Evolutionary conservation across 129 eudicot genomes (phyloP).

Genomic region (Arctium minus): DNA sequence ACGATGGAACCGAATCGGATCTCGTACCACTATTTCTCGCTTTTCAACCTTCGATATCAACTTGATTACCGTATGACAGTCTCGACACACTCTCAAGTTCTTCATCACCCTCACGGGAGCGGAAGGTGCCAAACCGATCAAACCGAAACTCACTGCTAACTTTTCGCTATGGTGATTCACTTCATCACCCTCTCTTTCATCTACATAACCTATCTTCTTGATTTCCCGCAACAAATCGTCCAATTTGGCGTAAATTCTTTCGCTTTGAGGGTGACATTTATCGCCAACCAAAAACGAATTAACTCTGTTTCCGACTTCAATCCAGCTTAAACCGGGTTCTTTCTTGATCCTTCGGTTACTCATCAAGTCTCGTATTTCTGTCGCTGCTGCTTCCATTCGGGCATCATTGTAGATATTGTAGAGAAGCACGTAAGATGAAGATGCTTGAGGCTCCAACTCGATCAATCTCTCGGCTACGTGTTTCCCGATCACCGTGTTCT

Average conservation of each 20-base stretch:
- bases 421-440: conserved; percentile 57
- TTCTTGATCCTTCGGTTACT: conserved; percentile 36
- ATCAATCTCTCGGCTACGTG: conserved; percentile 37
- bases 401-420: conserved; percentile 43
- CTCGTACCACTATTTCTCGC: conserved; percentile 38
- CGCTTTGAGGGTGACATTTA: conserved; percentile 37
- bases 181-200: not conserved
- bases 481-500: conserved; percentile 29
- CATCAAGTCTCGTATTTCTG: conserved; percentile 34
- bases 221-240: conserved; percentile 29
- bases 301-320: conserved; percentile 40
- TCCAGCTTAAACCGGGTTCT: conserved; percentile 56
- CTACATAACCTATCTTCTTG: conserved; percentile 30
- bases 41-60: conserved; percentile 35
- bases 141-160: conserved; percentile 38
- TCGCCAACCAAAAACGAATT: conserved; percentile 40
- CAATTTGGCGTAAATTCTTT: conserved; percentile 22
- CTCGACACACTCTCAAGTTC: conserved; percentile 46
- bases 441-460: conserved; percentile 44
- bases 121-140: conserved; percentile 32
- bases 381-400: conserved; percentile 29
- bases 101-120: conserved; percentile 51
- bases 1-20: conserved; percentile 45
- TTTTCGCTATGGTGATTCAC: conserved; percentile 41
- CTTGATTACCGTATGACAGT: conserved; percentile 43